These are phyloP conservation scores for Exophiala xenobiotica DNA, from an alignment of 2,329 filamentous ascomycete genomes.

Conservation along the genomic window DNA sequence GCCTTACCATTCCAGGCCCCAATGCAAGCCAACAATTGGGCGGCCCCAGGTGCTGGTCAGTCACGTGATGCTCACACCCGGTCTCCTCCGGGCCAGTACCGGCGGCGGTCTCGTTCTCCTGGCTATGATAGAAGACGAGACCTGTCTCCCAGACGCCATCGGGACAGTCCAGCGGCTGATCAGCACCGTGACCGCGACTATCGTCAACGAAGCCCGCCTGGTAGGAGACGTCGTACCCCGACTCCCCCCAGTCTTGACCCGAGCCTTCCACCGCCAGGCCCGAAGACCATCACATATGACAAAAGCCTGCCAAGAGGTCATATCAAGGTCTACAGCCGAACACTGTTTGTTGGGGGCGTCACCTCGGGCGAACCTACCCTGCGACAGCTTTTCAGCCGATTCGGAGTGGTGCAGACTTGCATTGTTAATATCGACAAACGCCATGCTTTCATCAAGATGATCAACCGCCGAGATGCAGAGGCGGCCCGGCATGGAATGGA, in stretches of 20 bases:
- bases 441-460: slow-evolving; percentile 99
- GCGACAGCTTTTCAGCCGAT: slow-evolving; percentile 74
- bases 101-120: slow-evolving; percentile 78
- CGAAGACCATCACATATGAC: slow-evolving; percentile 82
- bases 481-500: slow-evolving; percentile 86
- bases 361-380: slow-evolving; percentile 82
- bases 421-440: slow-evolving; percentile 98
- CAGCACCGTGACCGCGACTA: slow-evolving; percentile 65
- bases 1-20: slow-evolving; percentile 36
- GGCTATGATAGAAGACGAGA: slow-evolving; percentile 69
- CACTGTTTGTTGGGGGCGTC: slow-evolving; percentile 93
- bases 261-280: slow-evolving; percentile 48
- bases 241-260: slow-evolving; percentile 51
- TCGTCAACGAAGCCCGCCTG: slow-evolving; percentile 80
- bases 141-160: slow-evolving; percentile 61
- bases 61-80: slow-evolving; percentile 57
- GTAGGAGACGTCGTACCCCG: slow-evolving; percentile 63
- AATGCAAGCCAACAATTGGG: slow-evolving; percentile 36
- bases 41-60: slow-evolving; percentile 39
- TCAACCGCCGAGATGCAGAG: slow-evolving; percentile 81
- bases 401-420: slow-evolving; percentile 89
- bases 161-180: slow-evolving; percentile 68
- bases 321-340: slow-evolving; percentile 92
- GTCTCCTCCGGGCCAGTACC: slow-evolving; percentile 61
- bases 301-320: slow-evolving; percentile 67